Evolutionary conservation across 1,139 yeast genomes (phyloP).

Genomic region (Suhomyces panamericanus): DNA sequence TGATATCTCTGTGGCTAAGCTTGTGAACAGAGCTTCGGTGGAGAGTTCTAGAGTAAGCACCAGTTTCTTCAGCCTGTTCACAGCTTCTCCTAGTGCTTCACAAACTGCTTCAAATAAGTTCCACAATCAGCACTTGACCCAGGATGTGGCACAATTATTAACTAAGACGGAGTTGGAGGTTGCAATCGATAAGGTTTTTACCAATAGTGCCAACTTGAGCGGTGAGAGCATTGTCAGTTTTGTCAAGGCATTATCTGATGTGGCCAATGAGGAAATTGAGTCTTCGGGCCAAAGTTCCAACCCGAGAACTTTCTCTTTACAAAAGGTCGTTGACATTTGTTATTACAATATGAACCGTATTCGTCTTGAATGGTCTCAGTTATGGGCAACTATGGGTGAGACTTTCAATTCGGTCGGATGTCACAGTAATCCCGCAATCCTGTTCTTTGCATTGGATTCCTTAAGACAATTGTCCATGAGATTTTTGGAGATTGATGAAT

Average conservation of each 20-base stretch:
- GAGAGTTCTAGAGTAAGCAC: constrained; percentile 55
- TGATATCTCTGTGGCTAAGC: constrained; percentile 75
- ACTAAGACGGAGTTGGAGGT: constrained; percentile 78
- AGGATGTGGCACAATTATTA: constrained; percentile 49
- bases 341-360: constrained; percentile 97
- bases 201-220: constrained; percentile 74
- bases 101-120: constrained; percentile 46
- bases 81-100: constrained; percentile 36
- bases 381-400: constrained; percentile 93
- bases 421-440: constrained; percentile 71
- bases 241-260: constrained; percentile 82
- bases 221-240: constrained; percentile 87
- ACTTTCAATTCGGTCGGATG: constrained; percentile 87
- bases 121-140: constrained; percentile 46
- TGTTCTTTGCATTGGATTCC: constrained; percentile 90
- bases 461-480: constrained; percentile 89
- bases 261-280: constrained; percentile 87
- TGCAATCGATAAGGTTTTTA: constrained; percentile 82
- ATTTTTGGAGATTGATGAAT: constrained; percentile 89
- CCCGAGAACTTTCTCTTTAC: constrained; percentile 90
- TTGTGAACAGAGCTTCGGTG: constrained; percentile 57
- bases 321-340: constrained; percentile 95
- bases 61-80: constrained; percentile 51
- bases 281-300: constrained; percentile 78
- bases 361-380: constrained; percentile 93